These are phyloP conservation scores for Penicillium simplicissimum DNA, from an alignment of 495 filamentous ascomycete genomes.

Conservation along the genomic window DNA sequence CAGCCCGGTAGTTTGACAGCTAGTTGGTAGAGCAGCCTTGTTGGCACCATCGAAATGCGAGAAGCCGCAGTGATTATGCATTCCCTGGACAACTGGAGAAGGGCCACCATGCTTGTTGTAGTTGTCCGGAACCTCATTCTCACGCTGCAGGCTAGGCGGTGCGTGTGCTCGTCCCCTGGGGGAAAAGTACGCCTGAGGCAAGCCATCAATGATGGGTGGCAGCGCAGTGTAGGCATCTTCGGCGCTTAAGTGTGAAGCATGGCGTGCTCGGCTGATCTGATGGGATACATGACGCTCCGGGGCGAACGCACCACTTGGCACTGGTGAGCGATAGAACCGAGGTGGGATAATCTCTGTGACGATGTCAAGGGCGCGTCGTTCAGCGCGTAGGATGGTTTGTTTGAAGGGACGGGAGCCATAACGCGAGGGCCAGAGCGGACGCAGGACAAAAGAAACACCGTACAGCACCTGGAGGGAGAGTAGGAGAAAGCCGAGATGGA, in stretches of 20 bases:
- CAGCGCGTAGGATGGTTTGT: constrained; percentile 10
- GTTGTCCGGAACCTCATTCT: not conserved
- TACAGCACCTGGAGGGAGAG: constrained; percentile 24
- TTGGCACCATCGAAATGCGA: not conserved
- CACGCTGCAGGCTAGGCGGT: not conserved
- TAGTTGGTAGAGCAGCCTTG: not conserved
- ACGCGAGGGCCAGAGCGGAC: constrained; percentile 12
- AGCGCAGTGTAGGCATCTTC: not conserved
- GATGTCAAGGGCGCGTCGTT: constrained; percentile 15
- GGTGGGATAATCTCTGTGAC: constrained; percentile 19
- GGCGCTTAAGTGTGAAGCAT: not conserved
- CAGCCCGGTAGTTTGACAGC: not conserved
- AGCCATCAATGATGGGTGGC: not conserved
- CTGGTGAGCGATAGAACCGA: constrained; percentile 19
- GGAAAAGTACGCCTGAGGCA: not conserved
- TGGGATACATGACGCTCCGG: not conserved
- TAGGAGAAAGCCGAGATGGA: constrained; percentile 17
- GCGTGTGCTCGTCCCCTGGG: not conserved
- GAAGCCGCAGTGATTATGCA: not conserved
- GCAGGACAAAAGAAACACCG: constrained; percentile 19
- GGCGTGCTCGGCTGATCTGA: not conserved
- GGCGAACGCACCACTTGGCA: constrained; percentile 3
- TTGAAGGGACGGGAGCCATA: constrained; percentile 20
- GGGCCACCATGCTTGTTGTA: not conserved
- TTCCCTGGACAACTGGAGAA: not conserved